Evolutionary conservation across 2,329 filamentous ascomycete species (phyloP).

Genomic region (Ophiocordyceps australis): DNA sequence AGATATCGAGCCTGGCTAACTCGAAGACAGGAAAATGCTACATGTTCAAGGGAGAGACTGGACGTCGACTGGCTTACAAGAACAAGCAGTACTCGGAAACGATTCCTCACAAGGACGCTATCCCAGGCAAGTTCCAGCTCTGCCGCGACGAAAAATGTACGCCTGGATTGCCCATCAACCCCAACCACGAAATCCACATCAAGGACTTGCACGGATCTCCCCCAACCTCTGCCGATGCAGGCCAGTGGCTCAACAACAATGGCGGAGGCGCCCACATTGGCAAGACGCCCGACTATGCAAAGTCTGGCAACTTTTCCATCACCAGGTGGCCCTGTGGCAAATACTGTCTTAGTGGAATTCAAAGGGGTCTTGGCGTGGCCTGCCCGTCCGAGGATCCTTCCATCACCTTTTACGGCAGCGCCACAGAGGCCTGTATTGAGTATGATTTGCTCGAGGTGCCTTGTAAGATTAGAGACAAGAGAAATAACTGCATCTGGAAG

Average conservation of each 20-base stretch:
- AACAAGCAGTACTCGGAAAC: slow-evolving; percentile 1
- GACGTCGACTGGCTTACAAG: slow-evolving; percentile 3
- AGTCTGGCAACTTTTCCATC: slow-evolving; percentile 4
- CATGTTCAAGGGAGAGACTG: slow-evolving; percentile 3
- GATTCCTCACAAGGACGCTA: not conserved
- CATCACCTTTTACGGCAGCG: slow-evolving; percentile 5
- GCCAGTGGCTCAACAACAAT: slow-evolving; percentile 5
- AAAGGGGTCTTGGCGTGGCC: slow-evolving; percentile 3
- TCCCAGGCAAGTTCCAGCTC: slow-evolving; percentile 5
- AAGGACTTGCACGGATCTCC: slow-evolving; percentile 4
- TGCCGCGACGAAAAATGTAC: slow-evolving; percentile 5
- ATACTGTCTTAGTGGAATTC: slow-evolving; percentile 5
- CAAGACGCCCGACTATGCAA: slow-evolving; percentile 2
- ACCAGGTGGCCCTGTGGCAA: slow-evolving; percentile 6
- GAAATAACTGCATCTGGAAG: slow-evolving; percentile 6
- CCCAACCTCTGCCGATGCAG: slow-evolving; percentile 3
- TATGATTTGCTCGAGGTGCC: slow-evolving; percentile 5
- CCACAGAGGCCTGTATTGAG: slow-evolving; percentile 4
- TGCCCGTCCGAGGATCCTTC: slow-evolving; percentile 4
- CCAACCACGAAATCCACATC: slow-evolving; percentile 3
- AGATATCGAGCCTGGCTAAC: not conserved
- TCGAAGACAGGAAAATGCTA: slow-evolving; percentile 4
- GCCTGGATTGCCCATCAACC: slow-evolving; percentile 2
- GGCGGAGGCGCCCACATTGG: slow-evolving; percentile 3
- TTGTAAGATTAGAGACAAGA: slow-evolving; percentile 4